Evolutionary conservation across 148 eudicot genomes (phyloP).

Genomic region (Chenopodium album): DNA sequence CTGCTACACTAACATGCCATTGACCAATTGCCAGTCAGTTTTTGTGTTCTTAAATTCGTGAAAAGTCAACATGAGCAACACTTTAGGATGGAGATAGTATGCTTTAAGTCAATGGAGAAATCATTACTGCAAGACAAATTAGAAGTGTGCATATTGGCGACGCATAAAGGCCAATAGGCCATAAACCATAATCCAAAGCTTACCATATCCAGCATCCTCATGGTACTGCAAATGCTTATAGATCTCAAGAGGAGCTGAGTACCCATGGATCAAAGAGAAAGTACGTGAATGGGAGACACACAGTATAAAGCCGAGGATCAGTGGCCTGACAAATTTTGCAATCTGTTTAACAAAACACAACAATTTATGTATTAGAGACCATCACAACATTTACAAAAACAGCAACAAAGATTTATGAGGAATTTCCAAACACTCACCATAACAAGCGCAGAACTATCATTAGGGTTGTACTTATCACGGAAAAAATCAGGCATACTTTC

Average conservation of each 20-base stretch:
- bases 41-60: background rate
- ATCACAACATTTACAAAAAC: conserved; percentile 12
- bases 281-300: conserved; percentile 83
- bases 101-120: background rate
- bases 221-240: conserved; percentile 95
- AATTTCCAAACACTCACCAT: conserved; percentile 41
- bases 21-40: background rate
- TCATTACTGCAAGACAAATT: background rate
- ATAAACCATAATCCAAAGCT: conserved; percentile 11
- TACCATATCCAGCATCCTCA: conserved; percentile 77
- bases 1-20: background rate
- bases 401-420: background rate
- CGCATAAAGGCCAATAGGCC: background rate
- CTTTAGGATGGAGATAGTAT: background rate
- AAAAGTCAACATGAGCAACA: background rate
- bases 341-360: conserved; percentile 48
- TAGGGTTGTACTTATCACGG: conserved; percentile 59
- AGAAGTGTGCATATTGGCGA: background rate
- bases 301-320: conserved; percentile 74
- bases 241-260: conserved; percentile 90
- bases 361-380: conserved; percentile 11
- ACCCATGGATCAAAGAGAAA: conserved; percentile 88
- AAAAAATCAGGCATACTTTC: conserved; percentile 91
- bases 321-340: conserved; percentile 65
- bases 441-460: conserved; percentile 47